Evolutionary conservation across 2,329 filamentous ascomycete genomes (phyloP).

Genomic region (Diplodia seriata): DNA sequence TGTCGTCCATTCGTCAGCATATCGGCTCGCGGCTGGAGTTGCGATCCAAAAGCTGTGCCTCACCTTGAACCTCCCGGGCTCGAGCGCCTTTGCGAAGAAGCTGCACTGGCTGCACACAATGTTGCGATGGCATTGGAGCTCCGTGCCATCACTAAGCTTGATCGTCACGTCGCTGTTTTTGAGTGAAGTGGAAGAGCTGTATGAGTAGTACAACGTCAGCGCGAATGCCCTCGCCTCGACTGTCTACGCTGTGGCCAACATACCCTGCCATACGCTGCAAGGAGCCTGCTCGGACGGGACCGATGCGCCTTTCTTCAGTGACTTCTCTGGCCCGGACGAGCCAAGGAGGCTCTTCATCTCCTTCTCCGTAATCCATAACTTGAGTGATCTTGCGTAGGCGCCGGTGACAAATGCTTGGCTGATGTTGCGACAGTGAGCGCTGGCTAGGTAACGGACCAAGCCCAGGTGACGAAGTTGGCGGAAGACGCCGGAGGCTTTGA

Average conservation of each 20-base stretch:
- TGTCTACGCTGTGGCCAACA: background rate
- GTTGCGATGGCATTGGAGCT: background rate
- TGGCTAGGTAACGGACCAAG: no score
- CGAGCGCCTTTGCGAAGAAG: background rate
- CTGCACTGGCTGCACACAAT: background rate
- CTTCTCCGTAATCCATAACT: background rate
- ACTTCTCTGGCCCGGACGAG: no score
- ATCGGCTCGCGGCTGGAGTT: background rate
- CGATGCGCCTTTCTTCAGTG: background rate
- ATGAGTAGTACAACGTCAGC: background rate
- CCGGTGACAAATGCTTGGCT: no score
- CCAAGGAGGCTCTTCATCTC: no score
- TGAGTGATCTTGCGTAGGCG: no score
- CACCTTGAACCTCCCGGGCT: background rate
- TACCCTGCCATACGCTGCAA: background rate
- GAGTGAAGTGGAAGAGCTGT: background rate
- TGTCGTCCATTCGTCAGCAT: background rate
- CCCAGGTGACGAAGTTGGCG: no score
- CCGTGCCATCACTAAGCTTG: background rate
- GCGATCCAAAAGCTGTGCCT: no score
- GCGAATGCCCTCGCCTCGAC: background rate
- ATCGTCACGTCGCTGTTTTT: background rate
- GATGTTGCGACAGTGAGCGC: no score
- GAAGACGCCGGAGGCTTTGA: no score
- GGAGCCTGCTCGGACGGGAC: fast-evolving